A percentile compares a stretch with the other conserved stretches of the same genome.
Conservation (phyloP, 2,329 filamentous ascomycete species). For the Kalmusia sp. region DNA sequence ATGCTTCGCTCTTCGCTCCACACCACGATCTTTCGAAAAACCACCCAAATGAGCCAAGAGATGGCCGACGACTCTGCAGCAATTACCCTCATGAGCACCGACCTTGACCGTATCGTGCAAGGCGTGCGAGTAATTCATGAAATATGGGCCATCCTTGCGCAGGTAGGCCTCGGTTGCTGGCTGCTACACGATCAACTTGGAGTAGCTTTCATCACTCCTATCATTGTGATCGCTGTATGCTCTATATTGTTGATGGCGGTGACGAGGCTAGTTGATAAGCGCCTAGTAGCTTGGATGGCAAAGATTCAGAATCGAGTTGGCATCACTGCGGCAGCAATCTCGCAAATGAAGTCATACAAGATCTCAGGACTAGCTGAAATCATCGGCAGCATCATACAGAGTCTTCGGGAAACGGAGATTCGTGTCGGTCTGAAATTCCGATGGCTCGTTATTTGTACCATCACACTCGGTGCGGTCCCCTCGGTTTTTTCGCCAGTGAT, state of each 20-base stretch:
- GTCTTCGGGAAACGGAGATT: constrained; percentile 43
- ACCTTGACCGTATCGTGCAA: constrained; percentile 53
- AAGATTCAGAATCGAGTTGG: constrained; percentile 58
- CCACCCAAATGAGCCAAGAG: constrained; percentile 39
- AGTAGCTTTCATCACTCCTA: constrained; percentile 53
- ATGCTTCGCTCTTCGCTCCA: constrained; percentile 53
- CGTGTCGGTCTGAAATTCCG: constrained; percentile 42
- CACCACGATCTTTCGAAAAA: constrained; percentile 60
- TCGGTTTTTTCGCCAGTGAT: constrained; percentile 12
- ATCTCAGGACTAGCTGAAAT: constrained; percentile 56
- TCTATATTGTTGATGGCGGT: too few species aligned
- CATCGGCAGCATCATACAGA: constrained; percentile 18
- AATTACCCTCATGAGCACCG: constrained; percentile 55
- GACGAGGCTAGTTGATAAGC: too few species aligned
- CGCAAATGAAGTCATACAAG: constrained; percentile 60
- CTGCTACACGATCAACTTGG: constrained; percentile 52
- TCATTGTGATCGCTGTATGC: constrained; percentile 53
- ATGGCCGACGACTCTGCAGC: constrained; percentile 42
- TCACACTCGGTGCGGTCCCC: constrained; percentile 7
- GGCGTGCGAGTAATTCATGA: constrained; percentile 40
- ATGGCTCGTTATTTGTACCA: neutral
- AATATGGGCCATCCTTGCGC: constrained; percentile 52
- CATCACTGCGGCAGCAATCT: constrained; percentile 55
- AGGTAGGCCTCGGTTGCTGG: constrained; percentile 56
- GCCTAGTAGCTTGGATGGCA: constrained; percentile 57